These are phyloP conservation scores for Erodium trifolium DNA, from an alignment of 441 rosid species.

Conservation along the genomic window DNA sequence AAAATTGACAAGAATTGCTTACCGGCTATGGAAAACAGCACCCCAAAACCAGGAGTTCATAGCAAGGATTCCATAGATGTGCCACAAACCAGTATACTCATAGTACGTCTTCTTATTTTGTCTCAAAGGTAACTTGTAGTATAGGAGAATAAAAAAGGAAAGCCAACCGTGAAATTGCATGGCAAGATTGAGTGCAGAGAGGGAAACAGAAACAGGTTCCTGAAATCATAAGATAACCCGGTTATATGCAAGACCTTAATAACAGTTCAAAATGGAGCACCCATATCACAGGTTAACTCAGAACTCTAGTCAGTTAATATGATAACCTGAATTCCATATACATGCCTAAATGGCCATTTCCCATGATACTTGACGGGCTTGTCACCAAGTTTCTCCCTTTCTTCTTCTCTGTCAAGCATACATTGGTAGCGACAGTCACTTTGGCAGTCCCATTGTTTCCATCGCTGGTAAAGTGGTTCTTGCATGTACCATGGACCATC, in stretches of 20 bases:
- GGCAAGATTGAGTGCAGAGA: slow-evolving; percentile 51
- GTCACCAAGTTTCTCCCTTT: slow-evolving; percentile 40
- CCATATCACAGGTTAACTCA: background rate
- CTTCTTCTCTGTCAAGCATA: slow-evolving; percentile 57
- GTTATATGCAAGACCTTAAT: background rate
- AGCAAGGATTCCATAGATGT: too few relatives aligned
- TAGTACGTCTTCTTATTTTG: background rate
- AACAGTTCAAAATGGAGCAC: slow-evolving; percentile 10
- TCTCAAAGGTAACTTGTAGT: slow-evolving; percentile 33
- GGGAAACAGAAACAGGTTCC: slow-evolving; percentile 61
- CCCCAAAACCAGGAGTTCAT: too few relatives aligned
- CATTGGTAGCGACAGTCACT: slow-evolving; percentile 50
- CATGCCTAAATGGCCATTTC: slow-evolving; percentile 56
- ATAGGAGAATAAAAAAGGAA: slow-evolving; percentile 51
- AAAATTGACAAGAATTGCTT: too few relatives aligned
- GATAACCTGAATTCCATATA: slow-evolving; percentile 48
- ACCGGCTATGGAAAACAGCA: too few relatives aligned
- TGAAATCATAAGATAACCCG: slow-evolving; percentile 16
- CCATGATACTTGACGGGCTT: slow-evolving; percentile 52
- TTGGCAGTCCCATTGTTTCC: slow-evolving; percentile 34
- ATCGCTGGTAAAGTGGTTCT: slow-evolving; percentile 51
- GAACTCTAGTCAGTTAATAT: background rate
- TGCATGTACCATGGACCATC: slow-evolving; percentile 65
- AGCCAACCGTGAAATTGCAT: slow-evolving; percentile 66
- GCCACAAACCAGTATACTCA: too few relatives aligned